Evolutionary conservation across 805 yeast genomes (phyloP).

Genomic region (Pichia cabralensis): DNA sequence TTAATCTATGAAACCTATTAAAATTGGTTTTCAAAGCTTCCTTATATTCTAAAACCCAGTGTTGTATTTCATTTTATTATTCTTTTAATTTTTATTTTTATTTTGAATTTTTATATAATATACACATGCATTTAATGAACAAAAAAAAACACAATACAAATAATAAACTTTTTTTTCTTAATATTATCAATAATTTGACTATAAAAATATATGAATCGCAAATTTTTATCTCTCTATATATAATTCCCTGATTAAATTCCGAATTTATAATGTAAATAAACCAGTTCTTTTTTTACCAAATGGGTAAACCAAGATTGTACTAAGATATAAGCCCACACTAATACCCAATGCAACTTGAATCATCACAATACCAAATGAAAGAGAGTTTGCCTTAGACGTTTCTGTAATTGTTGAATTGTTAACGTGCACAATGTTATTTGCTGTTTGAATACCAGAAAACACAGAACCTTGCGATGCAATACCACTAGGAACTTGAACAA

Average conservation of each 20-base stretch:
- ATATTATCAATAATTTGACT: too few relatives aligned
- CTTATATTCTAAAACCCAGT: too few relatives aligned
- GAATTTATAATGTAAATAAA: conserved; percentile 58
- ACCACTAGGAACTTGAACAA: conserved; percentile 92
- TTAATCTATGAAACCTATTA: conserved; percentile 55
- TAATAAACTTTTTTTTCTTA: too few relatives aligned
- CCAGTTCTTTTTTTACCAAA: conserved; percentile 86
- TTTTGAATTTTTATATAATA: neutral
- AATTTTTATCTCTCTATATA: too few relatives aligned
- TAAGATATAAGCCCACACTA: conserved; percentile 86
- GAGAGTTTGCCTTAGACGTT: conserved; percentile 6
- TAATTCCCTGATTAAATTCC: too few relatives aligned
- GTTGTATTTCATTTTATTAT: neutral
- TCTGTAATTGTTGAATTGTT: conserved; percentile 22
- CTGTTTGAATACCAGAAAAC: conserved; percentile 68
- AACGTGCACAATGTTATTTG: conserved; percentile 51
- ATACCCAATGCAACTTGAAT: conserved; percentile 90
- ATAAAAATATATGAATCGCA: too few relatives aligned
- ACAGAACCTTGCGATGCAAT: conserved; percentile 84
- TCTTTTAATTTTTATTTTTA: neutral
- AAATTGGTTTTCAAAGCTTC: too few relatives aligned
- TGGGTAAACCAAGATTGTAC: conserved; percentile 85
- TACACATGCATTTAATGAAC: too few relatives aligned
- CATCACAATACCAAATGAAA: conserved; percentile 76
- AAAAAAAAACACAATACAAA: too few relatives aligned